A percentile compares a stretch with the other conserved stretches of the same genome.
Evolutionary conservation across 805 yeast species (phyloP).

Genomic region (Nematodospora valgi): DNA sequence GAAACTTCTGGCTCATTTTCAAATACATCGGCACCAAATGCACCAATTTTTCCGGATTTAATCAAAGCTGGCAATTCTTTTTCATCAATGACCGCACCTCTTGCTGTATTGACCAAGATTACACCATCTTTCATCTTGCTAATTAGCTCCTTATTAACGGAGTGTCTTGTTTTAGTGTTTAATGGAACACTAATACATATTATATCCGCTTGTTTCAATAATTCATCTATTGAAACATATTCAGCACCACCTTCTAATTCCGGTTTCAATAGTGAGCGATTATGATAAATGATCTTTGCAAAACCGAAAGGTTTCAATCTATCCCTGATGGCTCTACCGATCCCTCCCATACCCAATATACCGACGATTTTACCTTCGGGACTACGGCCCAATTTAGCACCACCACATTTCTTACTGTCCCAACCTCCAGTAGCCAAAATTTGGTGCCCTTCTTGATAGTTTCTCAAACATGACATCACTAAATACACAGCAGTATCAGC

Average conservation of each 20-base stretch:
- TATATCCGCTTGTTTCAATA: slow-evolving; percentile 62
- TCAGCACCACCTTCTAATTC: slow-evolving; percentile 69
- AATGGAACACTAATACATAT: slow-evolving; percentile 76
- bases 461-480: slow-evolving; percentile 60
- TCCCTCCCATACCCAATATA: slow-evolving; percentile 85
- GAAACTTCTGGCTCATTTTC: slow-evolving; percentile 74
- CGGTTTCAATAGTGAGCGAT: slow-evolving; percentile 54
- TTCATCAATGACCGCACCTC: slow-evolving; percentile 83
- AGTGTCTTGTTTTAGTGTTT: slow-evolving; percentile 66
- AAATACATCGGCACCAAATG: slow-evolving; percentile 74
- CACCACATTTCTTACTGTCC: slow-evolving; percentile 45
- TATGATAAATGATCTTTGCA: slow-evolving; percentile 64
- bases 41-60: slow-evolving; percentile 59
- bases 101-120: slow-evolving; percentile 76
- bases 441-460: slow-evolving; percentile 60
- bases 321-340: slow-evolving; percentile 76
- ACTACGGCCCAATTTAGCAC: slow-evolving; percentile 65
- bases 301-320: slow-evolving; percentile 78
- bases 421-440: slow-evolving; percentile 57
- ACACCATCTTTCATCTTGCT: slow-evolving; percentile 75
- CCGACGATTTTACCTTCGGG: slow-evolving; percentile 78
- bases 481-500: slow-evolving; percentile 69
- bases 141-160: slow-evolving; percentile 58
- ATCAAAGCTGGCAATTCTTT: slow-evolving; percentile 51
- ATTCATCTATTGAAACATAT: slow-evolving; percentile 69